These are phyloP conservation scores for Hymenoscyphus fraxineus DNA, from an alignment of 2,329 filamentous ascomycete species.

Conservation along the genomic window DNA sequence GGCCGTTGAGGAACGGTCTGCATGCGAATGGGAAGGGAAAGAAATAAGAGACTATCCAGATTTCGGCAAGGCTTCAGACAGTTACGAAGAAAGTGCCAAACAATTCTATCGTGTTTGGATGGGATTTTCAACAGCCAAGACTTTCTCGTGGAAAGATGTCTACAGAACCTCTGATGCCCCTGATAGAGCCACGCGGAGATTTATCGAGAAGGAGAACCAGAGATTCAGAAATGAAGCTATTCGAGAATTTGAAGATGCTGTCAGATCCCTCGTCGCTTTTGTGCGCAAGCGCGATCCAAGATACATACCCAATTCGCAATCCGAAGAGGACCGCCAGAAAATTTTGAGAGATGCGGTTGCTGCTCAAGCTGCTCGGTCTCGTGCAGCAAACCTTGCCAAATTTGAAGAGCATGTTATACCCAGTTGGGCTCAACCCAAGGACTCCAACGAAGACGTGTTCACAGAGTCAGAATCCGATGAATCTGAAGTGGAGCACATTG, in stretches of 20 bases:
- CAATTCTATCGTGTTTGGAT: conserved; percentile 80
- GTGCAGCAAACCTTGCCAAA: conserved; percentile 76
- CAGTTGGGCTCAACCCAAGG: conserved; percentile 69
- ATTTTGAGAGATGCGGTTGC: conserved; percentile 72
- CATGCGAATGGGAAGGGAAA: conserved; percentile 64
- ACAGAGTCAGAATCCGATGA: conserved; percentile 44
- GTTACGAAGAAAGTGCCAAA: conserved; percentile 72
- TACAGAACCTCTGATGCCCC: conserved; percentile 82
- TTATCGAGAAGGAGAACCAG: conserved; percentile 96
- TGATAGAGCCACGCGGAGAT: conserved; percentile 73
- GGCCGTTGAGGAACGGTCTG: conserved; percentile 73
- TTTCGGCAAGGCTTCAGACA: conserved; percentile 74
- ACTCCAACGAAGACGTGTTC: conserved; percentile 54
- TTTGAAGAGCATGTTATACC: conserved; percentile 61
- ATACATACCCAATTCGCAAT: conserved; percentile 72
- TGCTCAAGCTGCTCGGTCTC: conserved; percentile 77
- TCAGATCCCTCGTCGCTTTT: conserved; percentile 80
- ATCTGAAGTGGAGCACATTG: conserved; percentile 56
- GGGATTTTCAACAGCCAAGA: conserved; percentile 78
- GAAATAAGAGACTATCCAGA: conserved; percentile 67
- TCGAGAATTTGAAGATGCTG: conserved; percentile 88
- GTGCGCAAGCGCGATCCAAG: conserved; percentile 88
- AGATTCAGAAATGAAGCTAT: conserved; percentile 76
- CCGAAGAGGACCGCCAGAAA: conserved; percentile 76
- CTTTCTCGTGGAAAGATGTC: conserved; percentile 84